phyloP scores from a whole-genome alignment of 495 filamentous ascomycete genomes.

The Hypoxylon perforatum region DNA sequence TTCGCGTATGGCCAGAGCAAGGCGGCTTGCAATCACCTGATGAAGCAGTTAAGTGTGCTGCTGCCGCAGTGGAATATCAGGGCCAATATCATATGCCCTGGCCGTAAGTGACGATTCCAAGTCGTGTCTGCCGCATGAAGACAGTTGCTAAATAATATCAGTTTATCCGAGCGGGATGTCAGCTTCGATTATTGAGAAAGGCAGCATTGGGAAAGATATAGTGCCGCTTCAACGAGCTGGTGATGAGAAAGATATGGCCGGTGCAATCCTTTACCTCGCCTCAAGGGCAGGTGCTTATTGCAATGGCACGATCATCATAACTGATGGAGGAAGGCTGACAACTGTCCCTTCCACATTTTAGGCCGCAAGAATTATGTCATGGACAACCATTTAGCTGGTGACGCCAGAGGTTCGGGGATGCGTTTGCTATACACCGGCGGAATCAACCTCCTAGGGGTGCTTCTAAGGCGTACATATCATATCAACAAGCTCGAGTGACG shows the following conservation, averaged over 20 bases:
- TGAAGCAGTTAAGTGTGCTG: slow-evolving; percentile 67
- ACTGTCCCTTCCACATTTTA: slow-evolving; percentile 67
- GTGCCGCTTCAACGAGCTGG: slow-evolving; percentile 64
- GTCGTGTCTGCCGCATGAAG: not conserved
- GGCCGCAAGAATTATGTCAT: not conserved
- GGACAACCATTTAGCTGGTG: not conserved
- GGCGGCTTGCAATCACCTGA: slow-evolving; percentile 70
- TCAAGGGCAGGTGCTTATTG: slow-evolving; percentile 72
- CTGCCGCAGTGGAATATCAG: slow-evolving; percentile 69
- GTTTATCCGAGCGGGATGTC: slow-evolving; percentile 76
- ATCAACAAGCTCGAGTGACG: not conserved
- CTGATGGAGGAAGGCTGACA: slow-evolving; percentile 70
- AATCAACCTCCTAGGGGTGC: not conserved
- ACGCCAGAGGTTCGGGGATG: too few relatives aligned
- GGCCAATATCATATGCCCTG: slow-evolving; percentile 74
- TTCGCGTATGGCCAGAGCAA: slow-evolving; percentile 73
- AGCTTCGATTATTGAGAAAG: slow-evolving; percentile 53
- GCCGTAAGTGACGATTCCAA: slow-evolving; percentile 58
- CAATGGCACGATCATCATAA: slow-evolving; percentile 68
- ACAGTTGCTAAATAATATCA: slow-evolving; percentile 35
- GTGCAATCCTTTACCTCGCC: slow-evolving; percentile 69
- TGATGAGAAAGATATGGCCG: slow-evolving; percentile 70
- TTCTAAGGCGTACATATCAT: not conserved
- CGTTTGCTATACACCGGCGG: not conserved
- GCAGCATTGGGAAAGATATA: slow-evolving; percentile 44